Evolutionary conservation across 257 asterid genomes (phyloP), one percentile per base, ranked within the genome.

Genomic region (Cynanchum wilfordii): DNA sequence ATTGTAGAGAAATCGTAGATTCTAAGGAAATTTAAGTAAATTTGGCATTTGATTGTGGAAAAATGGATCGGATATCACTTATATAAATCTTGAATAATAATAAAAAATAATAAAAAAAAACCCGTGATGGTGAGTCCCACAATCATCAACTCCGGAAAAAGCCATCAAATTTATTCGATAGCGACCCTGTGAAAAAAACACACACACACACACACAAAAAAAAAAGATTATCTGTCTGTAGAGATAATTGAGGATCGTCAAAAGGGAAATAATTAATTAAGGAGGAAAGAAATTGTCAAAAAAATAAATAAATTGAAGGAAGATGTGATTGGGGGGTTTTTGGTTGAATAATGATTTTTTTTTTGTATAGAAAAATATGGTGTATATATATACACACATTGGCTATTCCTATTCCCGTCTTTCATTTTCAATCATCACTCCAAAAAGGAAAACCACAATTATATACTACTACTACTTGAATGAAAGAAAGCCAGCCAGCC

Each of bases 121-220:
- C 72, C 72, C 57, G 58, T 44, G 57, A 67, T 68, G 58, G 71
- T 67, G 36, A 67, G 71, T 45, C 71, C 71, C 72, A 45, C 72
- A 12, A 19, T 36, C 65, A 47, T 68, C n/a, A 17, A 68, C 47
- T 42, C 47, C 47, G 47, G 47, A 52, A 70, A 52, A 36, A 10
- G 15, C 47, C 73, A 54, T 67, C 71, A 30, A 20, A 3, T 27
- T 51, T 69, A 50, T 69, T 51, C 73, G 49, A 69, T 30, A 10
- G 44, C 10, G 73, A 70, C 73, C 15, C 16, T 9, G 2, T 22
- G 33, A 12, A 25, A 45, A 47, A 42, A 10, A 42, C 47, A 42
- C 11, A 42, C 12, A 42, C 47, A 42, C 47, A 42, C 11, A 42
- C 12, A 42, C 10, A 40, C 0, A 42, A 42, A 42, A 42, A 42